Evolutionary conservation across 345 rosid genomes (phyloP).

Genomic region (Cochlearia excelsa): DNA sequence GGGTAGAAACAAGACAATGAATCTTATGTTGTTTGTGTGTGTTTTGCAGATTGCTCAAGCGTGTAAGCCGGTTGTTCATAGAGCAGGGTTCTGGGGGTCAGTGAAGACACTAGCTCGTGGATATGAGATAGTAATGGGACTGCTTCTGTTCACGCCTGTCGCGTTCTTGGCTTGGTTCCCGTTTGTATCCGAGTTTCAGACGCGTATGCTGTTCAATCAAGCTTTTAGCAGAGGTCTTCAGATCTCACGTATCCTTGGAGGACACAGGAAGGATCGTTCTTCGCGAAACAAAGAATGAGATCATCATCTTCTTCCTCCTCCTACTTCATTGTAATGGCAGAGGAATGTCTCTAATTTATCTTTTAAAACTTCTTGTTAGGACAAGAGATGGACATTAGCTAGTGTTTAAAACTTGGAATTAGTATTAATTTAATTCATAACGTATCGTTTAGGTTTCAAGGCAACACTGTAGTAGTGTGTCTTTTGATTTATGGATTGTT

Average conservation of each 20-base stretch:
- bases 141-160: slow-evolving; percentile 92
- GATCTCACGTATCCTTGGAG: slow-evolving; percentile 97
- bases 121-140: slow-evolving; percentile 88
- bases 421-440: too few relatives aligned
- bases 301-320: slow-evolving; percentile 2
- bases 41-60: slow-evolving; percentile 85
- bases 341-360: background rate
- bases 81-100: slow-evolving; percentile 91
- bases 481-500: too few relatives aligned
- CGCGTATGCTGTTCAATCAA: slow-evolving; percentile 99
- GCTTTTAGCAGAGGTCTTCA: slow-evolving; percentile 99
- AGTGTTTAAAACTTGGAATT: too few relatives aligned
- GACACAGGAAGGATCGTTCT: slow-evolving; percentile 77
- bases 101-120: slow-evolving; percentile 90
- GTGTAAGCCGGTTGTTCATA: slow-evolving; percentile 64
- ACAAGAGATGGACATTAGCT: slow-evolving; percentile 15
- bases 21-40: slow-evolving; percentile 1
- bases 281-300: slow-evolving; percentile 70
- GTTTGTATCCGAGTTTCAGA: slow-evolving; percentile 94
- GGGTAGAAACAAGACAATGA: background rate
- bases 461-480: too few relatives aligned
- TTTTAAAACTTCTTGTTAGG: slow-evolving; percentile 1
- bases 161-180: slow-evolving; percentile 99
- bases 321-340: slow-evolving; percentile 7
- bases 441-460: too few relatives aligned